phyloP scores from a whole-genome alignment of 1,139 yeast genomes.

The Debaryomyces psychrophilus region DNA sequence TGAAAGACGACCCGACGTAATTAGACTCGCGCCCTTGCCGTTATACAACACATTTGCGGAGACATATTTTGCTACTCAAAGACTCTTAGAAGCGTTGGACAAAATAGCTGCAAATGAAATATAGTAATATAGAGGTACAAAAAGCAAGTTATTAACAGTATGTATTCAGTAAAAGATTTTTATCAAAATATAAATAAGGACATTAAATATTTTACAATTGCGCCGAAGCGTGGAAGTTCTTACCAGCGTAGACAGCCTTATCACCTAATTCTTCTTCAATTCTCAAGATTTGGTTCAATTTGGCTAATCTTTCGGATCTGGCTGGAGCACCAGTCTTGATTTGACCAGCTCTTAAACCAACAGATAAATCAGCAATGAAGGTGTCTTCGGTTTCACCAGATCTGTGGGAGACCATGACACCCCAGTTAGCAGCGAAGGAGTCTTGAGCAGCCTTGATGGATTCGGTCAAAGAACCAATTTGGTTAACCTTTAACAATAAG shows the following conservation, averaged over 20 bases:
- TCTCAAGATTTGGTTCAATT: conserved; percentile 89
- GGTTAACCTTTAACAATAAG: conserved; percentile 89
- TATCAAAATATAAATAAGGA: conserved; percentile 5
- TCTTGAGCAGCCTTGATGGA: conserved; percentile 86
- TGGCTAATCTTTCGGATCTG: conserved; percentile 95
- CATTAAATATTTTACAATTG: conserved; percentile 28
- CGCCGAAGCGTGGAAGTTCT: conserved; percentile 59
- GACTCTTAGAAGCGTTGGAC: conserved; percentile 46
- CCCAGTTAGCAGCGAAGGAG: conserved; percentile 85
- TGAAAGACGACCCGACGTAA: conserved; percentile 87
- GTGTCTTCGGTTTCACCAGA: conserved; percentile 97
- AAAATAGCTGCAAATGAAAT: conserved; percentile 13
- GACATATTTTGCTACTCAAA: conserved; percentile 48
- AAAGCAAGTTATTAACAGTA: conserved; percentile 3
- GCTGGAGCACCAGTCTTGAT: conserved; percentile 98
- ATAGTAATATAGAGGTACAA: conserved; percentile 9
- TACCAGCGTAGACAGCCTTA: conserved; percentile 89
- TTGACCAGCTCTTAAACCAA: conserved; percentile 93
- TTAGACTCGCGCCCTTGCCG: conserved; percentile 82
- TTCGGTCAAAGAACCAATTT: conserved; percentile 84
- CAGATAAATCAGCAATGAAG: conserved; percentile 89
- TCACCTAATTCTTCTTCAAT: conserved; percentile 92
- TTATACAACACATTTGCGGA: conserved; percentile 79
- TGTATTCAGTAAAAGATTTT: conserved; percentile 9
- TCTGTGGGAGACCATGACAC: conserved; percentile 93